Evolutionary conservation across 108 stramenopile species (phyloP).

Genomic region (Nannochloropsis salina): DNA sequence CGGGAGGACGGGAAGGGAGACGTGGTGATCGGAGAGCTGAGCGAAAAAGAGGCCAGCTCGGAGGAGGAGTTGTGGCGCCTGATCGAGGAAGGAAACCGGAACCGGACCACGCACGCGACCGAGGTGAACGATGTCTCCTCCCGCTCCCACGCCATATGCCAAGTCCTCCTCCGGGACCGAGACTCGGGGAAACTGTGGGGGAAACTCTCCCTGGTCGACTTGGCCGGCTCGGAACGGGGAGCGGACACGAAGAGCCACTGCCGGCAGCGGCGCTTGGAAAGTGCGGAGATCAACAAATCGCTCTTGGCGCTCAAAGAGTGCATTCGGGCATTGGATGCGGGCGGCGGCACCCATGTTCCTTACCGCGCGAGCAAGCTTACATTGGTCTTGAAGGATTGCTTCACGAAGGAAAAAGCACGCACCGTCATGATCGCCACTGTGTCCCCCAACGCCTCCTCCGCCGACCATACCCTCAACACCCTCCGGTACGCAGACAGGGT

Average conservation of each 20-base stretch:
- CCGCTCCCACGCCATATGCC: conserved; percentile 95
- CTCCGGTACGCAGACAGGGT: conserved; percentile 77
- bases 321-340: conserved; percentile 85
- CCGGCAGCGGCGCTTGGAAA: conserved; percentile 80
- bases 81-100: conserved; percentile 72
- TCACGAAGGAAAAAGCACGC: conserved; percentile 69
- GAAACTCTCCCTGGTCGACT: conserved; percentile 86
- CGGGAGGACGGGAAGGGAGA: conserved; percentile 95
- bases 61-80: conserved; percentile 70
- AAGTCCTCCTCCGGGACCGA: conserved; percentile 65
- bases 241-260: conserved; percentile 92
- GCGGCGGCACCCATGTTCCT: conserved; percentile 80
- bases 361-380: conserved; percentile 97
- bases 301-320: conserved; percentile 94
- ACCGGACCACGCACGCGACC: conserved; percentile 92
- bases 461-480: conserved; percentile 97
- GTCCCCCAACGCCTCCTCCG: conserved; percentile 76
- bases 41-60: conserved; percentile 62
- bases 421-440: conserved; percentile 98
- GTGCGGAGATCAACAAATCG: conserved; percentile 93
- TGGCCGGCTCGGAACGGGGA: conserved; percentile 93
- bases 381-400: conserved; percentile 91
- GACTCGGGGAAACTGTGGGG: conserved; percentile 61
- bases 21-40: conserved; percentile 77
- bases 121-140: conserved; percentile 81